Evolutionary conservation across 768 basidiomycete species (phyloP), one percentile per base, ranked within the genome.

Genomic region (Cubamyces sp.): DNA sequence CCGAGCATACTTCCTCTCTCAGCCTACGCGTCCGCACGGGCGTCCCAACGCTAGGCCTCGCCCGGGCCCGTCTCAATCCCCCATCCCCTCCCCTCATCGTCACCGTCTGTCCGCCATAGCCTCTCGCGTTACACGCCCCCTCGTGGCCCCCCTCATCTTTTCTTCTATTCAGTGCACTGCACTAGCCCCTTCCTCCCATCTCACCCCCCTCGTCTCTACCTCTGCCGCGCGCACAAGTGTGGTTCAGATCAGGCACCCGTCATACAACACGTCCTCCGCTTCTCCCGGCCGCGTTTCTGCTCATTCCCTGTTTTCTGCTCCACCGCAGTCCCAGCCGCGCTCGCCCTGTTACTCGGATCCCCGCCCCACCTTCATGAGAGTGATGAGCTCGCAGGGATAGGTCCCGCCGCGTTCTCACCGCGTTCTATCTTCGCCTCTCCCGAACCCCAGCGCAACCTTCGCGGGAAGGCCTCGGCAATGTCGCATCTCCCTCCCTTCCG

Each of bases 401-500:
- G 34, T 34, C 34, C 34, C 34, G 34, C 34, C 11, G 34, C 34
- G 34, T 45, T 21, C 45, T 39, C 41, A 26, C 11, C 46, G 39
- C 57, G 57, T 56, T 48, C 55, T 57, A 57, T 51, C 54, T 51
- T 51, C 48, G 48, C n/a, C 39, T 42, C 45, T 34, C 23, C 26
- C 30, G 16, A 19, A 6, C 46, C 26, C 45, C 21, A 25, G 34
- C 23, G 15, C 57, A 63, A 58, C 57, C 56, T 63, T 63, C 62
- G 62, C 62, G 62, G 62, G 62, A 63, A 48, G 51, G 5, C 39
- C 54, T 43, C 61, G 49, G 54, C 61, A 52, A 43, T n/a, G 45
- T 25, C 49, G 57, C 26, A 34, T 34, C 34, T 34, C 34, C 34
- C 34, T 34, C 34, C 21, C 54, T 42, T 41, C 57, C 40, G 49